Evolutionary conservation across 441 rosid species (phyloP), one percentile per base, ranked within the genome.

Genomic region (Populus hybrid): DNA sequence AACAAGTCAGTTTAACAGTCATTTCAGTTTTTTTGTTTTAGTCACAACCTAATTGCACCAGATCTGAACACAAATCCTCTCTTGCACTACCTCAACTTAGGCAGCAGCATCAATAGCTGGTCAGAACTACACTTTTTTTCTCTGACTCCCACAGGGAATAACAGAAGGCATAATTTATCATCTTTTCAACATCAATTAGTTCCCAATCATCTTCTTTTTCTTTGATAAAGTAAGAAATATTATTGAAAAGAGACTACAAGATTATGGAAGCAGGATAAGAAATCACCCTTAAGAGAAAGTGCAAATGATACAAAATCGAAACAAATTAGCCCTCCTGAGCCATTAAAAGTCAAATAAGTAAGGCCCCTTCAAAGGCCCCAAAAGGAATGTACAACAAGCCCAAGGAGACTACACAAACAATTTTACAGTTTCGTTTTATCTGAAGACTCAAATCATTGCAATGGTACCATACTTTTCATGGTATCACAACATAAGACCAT

Each of bases 1-100:
- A 42, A 21, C 71, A 67, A 46, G 65, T 21, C 24, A 2, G 46
- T 64, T 30, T 12, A 34, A 64, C 35, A 23, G 24, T 46, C 36
- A 32, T 71, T 71, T 64, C 80, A 73, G 34, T 57, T 67, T 67
- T 34, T 40, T 57, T 35, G n/a, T 21, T 23, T 73, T 68, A 8
- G 26, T 12, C 18, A 61, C 42, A 26, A 50, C 75, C 28, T n/a
- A 61, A 67, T 28, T 53, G 63, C 66, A 67, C 61, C 32, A 69
- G 63, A 79, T 28, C 3, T 66, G 12, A 59, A 57, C 8, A n/a
- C 21, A 40, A 63, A 21, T 21, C 65, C 67, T 65, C 75, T 74
- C 26, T 70, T 21, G 5, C 59, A 74, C 38, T 64, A 64, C 72
- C 75, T 9, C 28, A 35, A 66, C 59, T 30, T 65, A 32, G 68